phyloP scores from a whole-genome alignment of 345 rosid genomes.

The Eucalyptus tenuipes region DNA sequence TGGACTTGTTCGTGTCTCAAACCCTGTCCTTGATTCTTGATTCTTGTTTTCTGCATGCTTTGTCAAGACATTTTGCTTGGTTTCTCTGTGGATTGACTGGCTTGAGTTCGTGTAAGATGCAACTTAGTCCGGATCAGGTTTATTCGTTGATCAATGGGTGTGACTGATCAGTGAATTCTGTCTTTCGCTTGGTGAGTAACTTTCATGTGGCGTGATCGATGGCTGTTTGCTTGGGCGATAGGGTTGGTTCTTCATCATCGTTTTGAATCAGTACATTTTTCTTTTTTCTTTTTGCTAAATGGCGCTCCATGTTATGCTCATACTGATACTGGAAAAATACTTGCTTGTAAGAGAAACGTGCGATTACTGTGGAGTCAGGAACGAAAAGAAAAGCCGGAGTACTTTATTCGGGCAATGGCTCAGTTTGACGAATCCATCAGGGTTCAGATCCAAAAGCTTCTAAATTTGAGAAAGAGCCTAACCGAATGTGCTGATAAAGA shows the following conservation, averaged over 20 bases:
- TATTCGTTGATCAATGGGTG: not conserved
- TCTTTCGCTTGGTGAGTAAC: not conserved
- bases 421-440: constrained; percentile 18
- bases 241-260: not conserved
- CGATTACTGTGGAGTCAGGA: not conserved
- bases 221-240: not conserved
- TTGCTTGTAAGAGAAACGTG: not conserved
- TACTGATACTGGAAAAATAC: not conserved
- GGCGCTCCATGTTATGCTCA: not conserved
- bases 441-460: constrained; percentile 31
- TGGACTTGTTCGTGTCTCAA: not conserved
- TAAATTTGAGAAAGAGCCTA: not conserved
- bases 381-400: not conserved
- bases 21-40: not conserved
- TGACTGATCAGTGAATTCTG: not conserved
- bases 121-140: not conserved
- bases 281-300: not conserved
- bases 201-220: not conserved
- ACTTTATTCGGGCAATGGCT: constrained; percentile 6
- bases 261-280: not conserved
- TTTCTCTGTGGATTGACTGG: not conserved
- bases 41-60: not conserved
- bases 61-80: not conserved
- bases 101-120: not conserved
- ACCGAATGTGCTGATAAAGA: constrained; percentile 27